A percentile compares a stretch with the other conserved stretches of the same genome.
These are phyloP conservation scores for Capsicum rhomboideum DNA, from an alignment of 257 asterid genomes.

Conservation along the genomic window DNA sequence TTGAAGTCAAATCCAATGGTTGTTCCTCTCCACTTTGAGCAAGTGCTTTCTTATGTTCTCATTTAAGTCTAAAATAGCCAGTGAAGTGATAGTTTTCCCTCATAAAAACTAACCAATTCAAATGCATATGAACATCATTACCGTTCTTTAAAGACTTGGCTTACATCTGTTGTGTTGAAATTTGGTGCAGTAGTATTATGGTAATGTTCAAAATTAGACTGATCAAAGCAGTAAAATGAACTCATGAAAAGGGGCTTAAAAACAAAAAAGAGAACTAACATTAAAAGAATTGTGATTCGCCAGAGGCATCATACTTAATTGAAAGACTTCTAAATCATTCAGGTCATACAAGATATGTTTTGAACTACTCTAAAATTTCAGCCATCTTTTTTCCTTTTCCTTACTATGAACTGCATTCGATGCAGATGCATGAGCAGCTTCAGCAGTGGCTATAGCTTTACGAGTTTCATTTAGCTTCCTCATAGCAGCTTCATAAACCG, in stretches of 20 bases:
- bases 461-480: constrained; percentile 75
- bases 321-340: background rate
- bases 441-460: constrained; percentile 67
- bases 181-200: no score
- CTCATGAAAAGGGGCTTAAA: background rate
- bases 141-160: no score
- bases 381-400: constrained; percentile 93
- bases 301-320: background rate
- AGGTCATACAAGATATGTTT: background rate
- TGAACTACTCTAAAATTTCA: constrained; percentile 47
- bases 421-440: constrained; percentile 71
- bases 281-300: background rate
- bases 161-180: no score
- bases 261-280: background rate
- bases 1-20: background rate
- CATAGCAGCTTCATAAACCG: constrained; percentile 74
- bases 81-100: background rate
- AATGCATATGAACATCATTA: background rate
- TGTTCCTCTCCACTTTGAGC: background rate
- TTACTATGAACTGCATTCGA: constrained; percentile 65
- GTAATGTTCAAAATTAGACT: no score
- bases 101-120: background rate
- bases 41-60: background rate
- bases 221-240: background rate
- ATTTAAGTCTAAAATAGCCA: background rate